Percentiles rank a stretch among this genome's conserved stretches.
These are phyloP conservation scores for Kalmusia sp. DNA, from an alignment of 2,329 filamentous ascomycete genomes.

Conservation along the genomic window DNA sequence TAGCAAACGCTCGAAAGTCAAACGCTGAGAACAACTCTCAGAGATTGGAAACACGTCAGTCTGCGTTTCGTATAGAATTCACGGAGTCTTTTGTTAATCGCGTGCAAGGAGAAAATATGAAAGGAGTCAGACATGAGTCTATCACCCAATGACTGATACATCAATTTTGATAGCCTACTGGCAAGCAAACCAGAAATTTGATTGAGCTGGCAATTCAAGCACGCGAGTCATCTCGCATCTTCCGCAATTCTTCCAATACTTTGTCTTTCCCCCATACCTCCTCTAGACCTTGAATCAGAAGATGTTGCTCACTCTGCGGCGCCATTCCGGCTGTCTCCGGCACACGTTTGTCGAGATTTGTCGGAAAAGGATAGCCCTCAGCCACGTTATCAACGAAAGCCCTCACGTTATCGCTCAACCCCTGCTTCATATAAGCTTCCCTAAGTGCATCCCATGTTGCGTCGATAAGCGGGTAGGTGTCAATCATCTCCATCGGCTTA, in stretches of 20 bases:
- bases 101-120: too few relatives aligned
- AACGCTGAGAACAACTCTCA: too few relatives aligned
- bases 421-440: slow-evolving; percentile 41
- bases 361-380: slow-evolving; percentile 69
- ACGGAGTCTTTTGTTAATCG: too few relatives aligned
- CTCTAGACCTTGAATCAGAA: slow-evolving; percentile 55
- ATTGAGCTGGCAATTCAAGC: slow-evolving; percentile 11
- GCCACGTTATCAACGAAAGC: slow-evolving; percentile 60
- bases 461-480: slow-evolving; percentile 58
- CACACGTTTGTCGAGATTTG: slow-evolving; percentile 65
- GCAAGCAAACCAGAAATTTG: too few relatives aligned
- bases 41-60: too few relatives aligned
- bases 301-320: slow-evolving; percentile 64
- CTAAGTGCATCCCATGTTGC: slow-evolving; percentile 53
- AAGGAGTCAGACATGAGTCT: too few relatives aligned
- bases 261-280: slow-evolving; percentile 49
- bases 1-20: too few relatives aligned
- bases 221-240: slow-evolving; percentile 45
- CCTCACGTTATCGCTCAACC: slow-evolving; percentile 52
- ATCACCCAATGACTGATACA: too few relatives aligned
- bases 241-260: slow-evolving; percentile 51
- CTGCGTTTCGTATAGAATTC: too few relatives aligned
- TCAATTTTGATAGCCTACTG: too few relatives aligned
- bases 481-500: slow-evolving; percentile 68
- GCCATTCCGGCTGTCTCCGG: slow-evolving; percentile 66